Evolutionary conservation across 495 filamentous ascomycete genomes (phyloP).

Genomic region (Cryomyces minteri): DNA sequence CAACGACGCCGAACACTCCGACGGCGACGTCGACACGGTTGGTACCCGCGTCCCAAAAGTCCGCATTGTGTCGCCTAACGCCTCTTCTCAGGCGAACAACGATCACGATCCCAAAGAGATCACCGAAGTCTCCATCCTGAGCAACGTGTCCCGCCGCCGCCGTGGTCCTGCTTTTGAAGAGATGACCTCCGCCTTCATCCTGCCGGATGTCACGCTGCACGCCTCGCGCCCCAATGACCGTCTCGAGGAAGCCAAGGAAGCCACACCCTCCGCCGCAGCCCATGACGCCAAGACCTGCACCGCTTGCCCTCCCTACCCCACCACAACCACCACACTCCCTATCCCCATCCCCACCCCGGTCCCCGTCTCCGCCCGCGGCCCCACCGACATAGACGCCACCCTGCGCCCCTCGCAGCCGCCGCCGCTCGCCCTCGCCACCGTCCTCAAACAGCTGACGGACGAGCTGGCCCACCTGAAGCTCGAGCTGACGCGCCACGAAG

Average conservation of each 20-base stretch:
- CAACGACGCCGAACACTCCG: conserved; percentile 1
- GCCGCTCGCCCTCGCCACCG: conserved; percentile 54
- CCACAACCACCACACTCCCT: conserved; percentile 16
- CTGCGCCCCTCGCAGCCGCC: conserved; percentile 61
- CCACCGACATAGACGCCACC: conserved; percentile 51
- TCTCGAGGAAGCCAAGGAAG: conserved; percentile 6
- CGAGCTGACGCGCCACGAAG: conserved; percentile 37
- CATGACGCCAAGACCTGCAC: conserved; percentile 58
- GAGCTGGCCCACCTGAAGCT: conserved; percentile 68
- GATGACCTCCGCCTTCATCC: conserved; percentile 69
- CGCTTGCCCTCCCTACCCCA: conserved; percentile 35
- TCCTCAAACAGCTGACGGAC: conserved; percentile 64
- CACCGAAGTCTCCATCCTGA: conserved; percentile 10
- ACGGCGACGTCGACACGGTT: no score
- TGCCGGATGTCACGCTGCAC: conserved; percentile 42
- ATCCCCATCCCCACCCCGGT: conserved; percentile 47
- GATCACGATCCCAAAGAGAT: conserved; percentile 4
- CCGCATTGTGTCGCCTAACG: no score
- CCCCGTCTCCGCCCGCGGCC: conserved; percentile 51
- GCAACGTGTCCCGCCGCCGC: conserved; percentile 17
- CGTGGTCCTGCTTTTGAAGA: conserved; percentile 28
- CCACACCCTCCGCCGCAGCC: conserved; percentile 19
- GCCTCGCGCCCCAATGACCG: conserved; percentile 10
- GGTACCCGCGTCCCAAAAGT: neutral
- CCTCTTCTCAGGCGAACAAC: neutral